phyloP scores from a whole-genome alignment of 345 rosid genomes.

The Camelina hispida region DNA sequence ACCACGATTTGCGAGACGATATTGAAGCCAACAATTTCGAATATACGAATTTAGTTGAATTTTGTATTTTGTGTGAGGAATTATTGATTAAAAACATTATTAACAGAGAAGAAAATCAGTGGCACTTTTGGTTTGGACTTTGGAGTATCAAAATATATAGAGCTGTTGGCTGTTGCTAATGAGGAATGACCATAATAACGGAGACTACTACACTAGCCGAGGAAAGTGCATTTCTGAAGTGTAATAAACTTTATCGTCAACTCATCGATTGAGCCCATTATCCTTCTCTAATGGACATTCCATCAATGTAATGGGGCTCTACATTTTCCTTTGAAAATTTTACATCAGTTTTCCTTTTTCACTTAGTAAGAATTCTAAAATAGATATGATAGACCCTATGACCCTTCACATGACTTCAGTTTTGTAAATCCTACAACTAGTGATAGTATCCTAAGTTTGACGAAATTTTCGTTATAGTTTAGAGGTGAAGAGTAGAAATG shows the following conservation, averaged over 20 bases:
- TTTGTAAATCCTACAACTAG: background rate
- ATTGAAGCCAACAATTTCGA: background rate
- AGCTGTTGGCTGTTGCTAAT: too few species aligned
- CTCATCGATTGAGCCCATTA: background rate
- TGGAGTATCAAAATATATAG: too few species aligned
- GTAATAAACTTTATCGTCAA: background rate
- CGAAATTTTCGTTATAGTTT: background rate
- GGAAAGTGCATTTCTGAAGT: too few species aligned
- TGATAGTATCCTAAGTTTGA: background rate
- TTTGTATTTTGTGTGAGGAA: background rate
- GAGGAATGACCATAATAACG: too few species aligned
- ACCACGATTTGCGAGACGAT: too few species aligned
- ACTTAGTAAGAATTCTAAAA: background rate
- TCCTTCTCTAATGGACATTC: background rate
- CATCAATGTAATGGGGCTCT: background rate
- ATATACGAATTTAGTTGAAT: background rate
- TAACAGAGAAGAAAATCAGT: too few species aligned
- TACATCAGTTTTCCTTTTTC: too few species aligned
- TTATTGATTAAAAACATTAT: too few species aligned
- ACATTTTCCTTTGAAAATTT: too few species aligned
- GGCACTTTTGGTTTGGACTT: background rate
- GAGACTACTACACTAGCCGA: too few species aligned
- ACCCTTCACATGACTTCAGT: background rate
- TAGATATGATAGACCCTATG: background rate
- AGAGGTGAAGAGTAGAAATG: background rate